Evolutionary conservation across 495 filamentous ascomycete species (phyloP).

Genomic region (Coniosporium apollinis): DNA sequence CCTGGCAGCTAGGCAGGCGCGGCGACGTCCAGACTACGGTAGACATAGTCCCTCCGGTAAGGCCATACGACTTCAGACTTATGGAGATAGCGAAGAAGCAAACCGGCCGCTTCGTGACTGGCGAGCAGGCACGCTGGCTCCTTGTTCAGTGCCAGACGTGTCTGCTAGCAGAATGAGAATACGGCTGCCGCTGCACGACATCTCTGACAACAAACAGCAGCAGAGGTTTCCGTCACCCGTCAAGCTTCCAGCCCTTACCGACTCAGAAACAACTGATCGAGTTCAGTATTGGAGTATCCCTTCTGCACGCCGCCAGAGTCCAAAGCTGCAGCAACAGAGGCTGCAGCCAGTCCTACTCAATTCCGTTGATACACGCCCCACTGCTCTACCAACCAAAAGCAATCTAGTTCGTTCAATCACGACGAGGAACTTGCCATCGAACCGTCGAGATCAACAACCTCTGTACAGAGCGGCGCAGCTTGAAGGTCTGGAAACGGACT

Average conservation of each 20-base stretch:
- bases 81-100: conserved; percentile 58
- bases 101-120: conserved; percentile 51
- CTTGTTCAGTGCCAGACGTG: conserved; percentile 16
- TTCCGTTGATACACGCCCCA: too few relatives aligned
- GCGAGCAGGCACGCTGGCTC: conserved; percentile 51
- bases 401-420: too few relatives aligned
- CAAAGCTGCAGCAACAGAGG: too few relatives aligned
- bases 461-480: conserved; percentile 14
- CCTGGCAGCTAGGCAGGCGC: conserved; percentile 57
- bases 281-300: too few relatives aligned
- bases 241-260: background rate
- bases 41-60: conserved; percentile 63
- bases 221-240: background rate
- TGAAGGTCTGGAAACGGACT: conserved; percentile 17
- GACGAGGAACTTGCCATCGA: background rate
- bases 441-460: background rate
- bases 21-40: conserved; percentile 41
- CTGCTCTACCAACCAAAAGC: too few relatives aligned
- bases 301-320: too few relatives aligned
- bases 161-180: conserved; percentile 12
- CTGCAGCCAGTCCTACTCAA: too few relatives aligned
- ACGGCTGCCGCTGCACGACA: conserved; percentile 11
- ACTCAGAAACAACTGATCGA: background rate
- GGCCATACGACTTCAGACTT: conserved; percentile 51
- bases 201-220: conserved; percentile 2